Percentiles rank a stretch among this genome's conserved stretches.
Conservation (phyloP, 2,329 filamentous ascomycete genomes). For the Claviceps pazoutovae region DNA sequence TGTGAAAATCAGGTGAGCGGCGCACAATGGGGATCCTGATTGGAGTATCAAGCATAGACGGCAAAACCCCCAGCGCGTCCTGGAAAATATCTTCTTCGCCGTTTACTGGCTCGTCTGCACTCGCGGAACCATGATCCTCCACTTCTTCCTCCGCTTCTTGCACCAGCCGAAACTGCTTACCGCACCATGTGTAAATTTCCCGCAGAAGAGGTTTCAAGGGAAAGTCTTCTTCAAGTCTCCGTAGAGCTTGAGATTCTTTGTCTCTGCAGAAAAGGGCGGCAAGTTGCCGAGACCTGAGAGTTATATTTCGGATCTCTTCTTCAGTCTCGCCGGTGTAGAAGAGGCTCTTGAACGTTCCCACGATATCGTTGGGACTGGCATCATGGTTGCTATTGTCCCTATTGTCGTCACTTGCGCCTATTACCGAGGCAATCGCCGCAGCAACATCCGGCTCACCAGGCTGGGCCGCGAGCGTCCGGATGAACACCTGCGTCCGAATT, state of each 20-base stretch:
- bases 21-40: neutral
- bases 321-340: constrained; percentile 4
- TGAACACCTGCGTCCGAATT: constrained; percentile 23
- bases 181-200: constrained; percentile 10
- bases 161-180: constrained; percentile 7
- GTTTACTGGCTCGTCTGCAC: neutral
- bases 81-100: neutral
- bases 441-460: constrained; percentile 6
- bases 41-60: neutral
- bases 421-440: constrained; percentile 15
- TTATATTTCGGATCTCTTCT: neutral
- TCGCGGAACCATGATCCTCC: neutral
- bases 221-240: constrained; percentile 9
- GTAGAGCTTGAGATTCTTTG: constrained; percentile 5
- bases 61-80: neutral
- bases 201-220: constrained; percentile 9
- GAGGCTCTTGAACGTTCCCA: constrained; percentile 15
- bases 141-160: neutral
- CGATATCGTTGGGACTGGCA: constrained; percentile 5
- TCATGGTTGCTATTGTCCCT: neutral
- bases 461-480: constrained; percentile 14
- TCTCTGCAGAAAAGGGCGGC: neutral
- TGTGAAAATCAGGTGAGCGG: neutral
- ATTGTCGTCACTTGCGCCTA: constrained; percentile 12
- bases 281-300: neutral